Conservation (phyloP, 257 asterid species). For the Sherardia arvensis region DNA sequence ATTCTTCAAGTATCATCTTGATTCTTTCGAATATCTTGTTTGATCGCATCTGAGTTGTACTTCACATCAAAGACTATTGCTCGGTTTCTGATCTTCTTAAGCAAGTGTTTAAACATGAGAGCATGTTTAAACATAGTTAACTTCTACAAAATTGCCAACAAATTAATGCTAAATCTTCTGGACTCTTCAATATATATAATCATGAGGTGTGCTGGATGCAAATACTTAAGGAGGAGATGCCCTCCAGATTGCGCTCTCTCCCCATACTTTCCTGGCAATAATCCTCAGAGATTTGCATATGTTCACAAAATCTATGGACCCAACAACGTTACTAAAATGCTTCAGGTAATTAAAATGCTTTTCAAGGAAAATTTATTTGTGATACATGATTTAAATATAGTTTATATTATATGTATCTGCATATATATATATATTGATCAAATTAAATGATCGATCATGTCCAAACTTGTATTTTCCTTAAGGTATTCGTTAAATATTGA, state of each 20-base stretch:
- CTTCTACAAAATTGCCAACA: too few relatives aligned
- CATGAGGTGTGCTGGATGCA: conserved; percentile 75
- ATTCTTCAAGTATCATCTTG: too few relatives aligned
- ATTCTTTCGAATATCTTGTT: too few relatives aligned
- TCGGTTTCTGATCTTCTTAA: too few relatives aligned
- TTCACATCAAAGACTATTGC: too few relatives aligned
- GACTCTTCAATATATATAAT: too few relatives aligned
- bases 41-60: too few relatives aligned
- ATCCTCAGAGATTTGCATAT: conserved; percentile 47
- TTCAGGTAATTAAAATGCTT: conserved; percentile 36
- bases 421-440: neutral
- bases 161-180: too few relatives aligned
- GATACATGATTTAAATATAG: neutral
- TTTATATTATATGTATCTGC: neutral
- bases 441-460: neutral
- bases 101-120: too few relatives aligned
- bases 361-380: neutral
- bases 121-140: too few relatives aligned
- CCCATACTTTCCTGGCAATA: conserved; percentile 55
- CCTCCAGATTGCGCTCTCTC: conserved; percentile 59
- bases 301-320: conserved; percentile 74
- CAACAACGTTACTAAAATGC: conserved; percentile 51
- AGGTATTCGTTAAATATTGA: neutral
- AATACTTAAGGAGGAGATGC: conserved; percentile 59
- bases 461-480: too few relatives aligned